A percentile compares a stretch with the other conserved stretches of the same genome.
phyloP scores from a whole-genome alignment of 2,329 filamentous ascomycete species.

The Lachnellula hyalina region DNA sequence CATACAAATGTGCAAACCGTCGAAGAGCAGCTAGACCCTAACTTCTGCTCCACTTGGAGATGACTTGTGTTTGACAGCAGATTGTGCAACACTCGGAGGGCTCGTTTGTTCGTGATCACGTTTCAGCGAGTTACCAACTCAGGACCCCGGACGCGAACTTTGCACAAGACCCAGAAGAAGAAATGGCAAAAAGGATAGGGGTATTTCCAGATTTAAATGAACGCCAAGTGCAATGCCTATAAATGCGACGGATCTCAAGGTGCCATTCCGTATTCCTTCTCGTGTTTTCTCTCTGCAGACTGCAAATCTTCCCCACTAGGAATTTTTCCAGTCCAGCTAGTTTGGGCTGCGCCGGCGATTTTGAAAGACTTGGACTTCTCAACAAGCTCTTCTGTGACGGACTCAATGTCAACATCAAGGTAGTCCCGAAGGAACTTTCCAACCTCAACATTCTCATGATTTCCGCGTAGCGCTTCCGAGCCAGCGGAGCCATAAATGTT shows the following conservation, averaged over 20 bases:
- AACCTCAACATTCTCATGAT: constrained; percentile 92
- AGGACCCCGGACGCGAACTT: not conserved
- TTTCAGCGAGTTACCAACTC: not conserved
- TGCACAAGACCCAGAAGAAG: not conserved
- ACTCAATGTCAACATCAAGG: constrained; percentile 71
- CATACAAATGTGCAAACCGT: not conserved
- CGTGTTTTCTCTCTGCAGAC: constrained; percentile 7
- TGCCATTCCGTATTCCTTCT: constrained; percentile 1
- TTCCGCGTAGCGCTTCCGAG: constrained; percentile 64
- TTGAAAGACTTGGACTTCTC: constrained; percentile 19
- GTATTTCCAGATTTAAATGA: not conserved
- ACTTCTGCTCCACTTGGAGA: not conserved
- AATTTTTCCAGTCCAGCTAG: constrained; percentile 25
- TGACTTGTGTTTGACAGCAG: not conserved
- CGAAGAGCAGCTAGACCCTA: not conserved
- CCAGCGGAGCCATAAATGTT: constrained; percentile 86
- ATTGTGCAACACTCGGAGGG: constrained; percentile 7
- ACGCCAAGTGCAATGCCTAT: not conserved
- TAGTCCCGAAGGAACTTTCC: constrained; percentile 77
- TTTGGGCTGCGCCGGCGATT: constrained; percentile 15
- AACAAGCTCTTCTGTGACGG: constrained; percentile 67
- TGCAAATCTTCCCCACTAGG: constrained; percentile 22
- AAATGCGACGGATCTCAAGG: not conserved
- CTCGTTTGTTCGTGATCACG: constrained; percentile 4
- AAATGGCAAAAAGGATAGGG: not conserved